phyloP scores from a whole-genome alignment of 352 stramenopile species.

The Blastocystis sp. region DNA sequence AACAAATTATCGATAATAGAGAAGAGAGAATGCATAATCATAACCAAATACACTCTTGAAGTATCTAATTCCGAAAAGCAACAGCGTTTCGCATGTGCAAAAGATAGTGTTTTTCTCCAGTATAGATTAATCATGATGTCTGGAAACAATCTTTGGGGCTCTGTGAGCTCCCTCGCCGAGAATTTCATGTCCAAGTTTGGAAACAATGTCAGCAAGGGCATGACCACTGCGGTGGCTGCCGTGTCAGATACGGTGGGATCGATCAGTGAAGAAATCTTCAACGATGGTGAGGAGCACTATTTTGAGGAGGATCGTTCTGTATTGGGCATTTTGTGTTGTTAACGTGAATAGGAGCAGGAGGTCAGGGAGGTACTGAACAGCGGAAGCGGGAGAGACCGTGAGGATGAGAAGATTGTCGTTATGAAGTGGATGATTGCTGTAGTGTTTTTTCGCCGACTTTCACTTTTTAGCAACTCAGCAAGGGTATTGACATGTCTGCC shows the following conservation, averaged over 20 bases:
- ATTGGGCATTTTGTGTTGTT: neutral
- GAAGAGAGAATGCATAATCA: no score
- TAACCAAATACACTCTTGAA: no score
- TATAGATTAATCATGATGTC: neutral
- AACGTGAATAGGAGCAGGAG: neutral
- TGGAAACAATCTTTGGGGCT: slow-evolving; percentile 10
- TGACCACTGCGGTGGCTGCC: neutral
- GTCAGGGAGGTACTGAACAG: slow-evolving; percentile 26
- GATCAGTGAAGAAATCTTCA: slow-evolving; percentile 12
- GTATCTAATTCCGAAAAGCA: no score
- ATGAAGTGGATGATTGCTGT: slow-evolving; percentile 48
- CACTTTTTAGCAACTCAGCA: neutral
- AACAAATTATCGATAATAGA: no score
- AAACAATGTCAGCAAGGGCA: slow-evolving; percentile 24
- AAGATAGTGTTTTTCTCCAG: neutral
- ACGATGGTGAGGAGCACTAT: slow-evolving; percentile 20
- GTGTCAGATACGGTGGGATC: neutral
- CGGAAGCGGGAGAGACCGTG: neutral
- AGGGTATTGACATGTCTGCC: slow-evolving; percentile 69
- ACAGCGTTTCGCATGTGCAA: neutral
- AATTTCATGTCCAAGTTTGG: slow-evolving; percentile 13
- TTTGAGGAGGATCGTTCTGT: slow-evolving; percentile 44
- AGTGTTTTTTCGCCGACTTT: neutral
- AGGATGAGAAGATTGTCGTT: slow-evolving; percentile 18
- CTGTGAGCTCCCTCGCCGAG: neutral